Evolutionary conservation across 2,329 filamentous ascomycete species (phyloP).

Genomic region (Lachnellula willkommii): DNA sequence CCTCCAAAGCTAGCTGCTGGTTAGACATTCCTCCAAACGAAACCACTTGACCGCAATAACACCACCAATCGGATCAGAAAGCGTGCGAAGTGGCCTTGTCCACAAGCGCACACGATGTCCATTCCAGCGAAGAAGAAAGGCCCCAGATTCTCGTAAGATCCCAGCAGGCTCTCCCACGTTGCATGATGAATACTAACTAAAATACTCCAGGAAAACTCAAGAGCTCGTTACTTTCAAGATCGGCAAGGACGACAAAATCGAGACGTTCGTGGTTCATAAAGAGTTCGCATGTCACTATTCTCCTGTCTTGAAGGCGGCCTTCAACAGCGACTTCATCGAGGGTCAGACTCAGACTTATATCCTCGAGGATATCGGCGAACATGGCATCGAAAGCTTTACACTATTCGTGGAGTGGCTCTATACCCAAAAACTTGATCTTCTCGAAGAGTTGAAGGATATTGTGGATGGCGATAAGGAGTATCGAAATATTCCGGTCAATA

Average conservation of each 20-base stretch:
- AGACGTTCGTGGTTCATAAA: constrained; percentile 6
- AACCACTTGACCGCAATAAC: too few species aligned
- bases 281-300: constrained; percentile 7
- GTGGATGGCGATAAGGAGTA: not conserved
- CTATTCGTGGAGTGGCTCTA: constrained; percentile 6
- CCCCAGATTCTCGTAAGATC: too few species aligned
- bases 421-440: not conserved
- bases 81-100: too few species aligned
- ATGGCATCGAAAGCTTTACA: not conserved
- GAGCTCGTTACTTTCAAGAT: not conserved
- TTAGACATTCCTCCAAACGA: too few species aligned
- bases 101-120: too few species aligned
- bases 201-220: not conserved
- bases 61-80: too few species aligned
- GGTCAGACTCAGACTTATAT: constrained; percentile 5
- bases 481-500: not conserved
- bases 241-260: not conserved
- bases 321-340: constrained; percentile 4
- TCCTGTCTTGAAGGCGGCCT: not conserved
- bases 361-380: not conserved
- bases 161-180: too few species aligned
- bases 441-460: not conserved
- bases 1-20: too few species aligned
- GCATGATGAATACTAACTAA: not conserved
- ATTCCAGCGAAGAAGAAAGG: too few species aligned